Percentiles rank a stretch among this genome's conserved stretches.
Evolutionary conservation across 257 asterid species (phyloP).

Genomic region (Cordia subcordata): DNA sequence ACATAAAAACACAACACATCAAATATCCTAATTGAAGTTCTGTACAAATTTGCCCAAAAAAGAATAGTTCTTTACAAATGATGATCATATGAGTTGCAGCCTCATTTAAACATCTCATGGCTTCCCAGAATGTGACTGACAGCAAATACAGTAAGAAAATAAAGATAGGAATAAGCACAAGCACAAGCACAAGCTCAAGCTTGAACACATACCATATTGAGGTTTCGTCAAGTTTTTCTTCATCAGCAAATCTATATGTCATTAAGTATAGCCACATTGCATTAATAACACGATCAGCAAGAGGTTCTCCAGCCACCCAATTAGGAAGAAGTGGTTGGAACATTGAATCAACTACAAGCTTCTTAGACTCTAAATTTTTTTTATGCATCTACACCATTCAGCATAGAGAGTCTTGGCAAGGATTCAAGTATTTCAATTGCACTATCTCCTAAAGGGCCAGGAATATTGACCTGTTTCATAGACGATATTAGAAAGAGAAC

Average conservation of each 20-base stretch:
- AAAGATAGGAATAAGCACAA: too few relatives aligned
- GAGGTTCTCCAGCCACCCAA: constrained; percentile 68
- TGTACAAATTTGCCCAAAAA: too few relatives aligned
- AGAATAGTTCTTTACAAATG: too few relatives aligned
- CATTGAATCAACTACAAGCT: constrained; percentile 64
- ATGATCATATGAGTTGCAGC: too few relatives aligned
- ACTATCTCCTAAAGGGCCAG: constrained; percentile 89
- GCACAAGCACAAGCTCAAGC: too few relatives aligned
- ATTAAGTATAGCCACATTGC: constrained; percentile 88
- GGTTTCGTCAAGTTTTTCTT: constrained; percentile 90
- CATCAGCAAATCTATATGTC: constrained; percentile 95
- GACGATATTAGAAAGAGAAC: too few relatives aligned
- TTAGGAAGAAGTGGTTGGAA: constrained; percentile 70
- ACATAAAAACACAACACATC: too few relatives aligned
- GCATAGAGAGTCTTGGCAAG: constrained; percentile 50
- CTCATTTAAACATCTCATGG: too few relatives aligned
- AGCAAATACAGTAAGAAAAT: too few relatives aligned
- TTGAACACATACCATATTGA: constrained; percentile 97
- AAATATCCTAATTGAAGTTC: too few relatives aligned
- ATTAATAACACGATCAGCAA: constrained; percentile 64
- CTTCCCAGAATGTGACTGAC: too few relatives aligned
- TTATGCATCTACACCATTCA: constrained; percentile 68
- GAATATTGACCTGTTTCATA: constrained; percentile 86
- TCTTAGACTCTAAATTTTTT: constrained; percentile 57
- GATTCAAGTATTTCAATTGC: constrained; percentile 74